Evolutionary conservation across 1,284 basidiomycete species (phyloP).

Genomic region (Trichosporon asahii): DNA sequence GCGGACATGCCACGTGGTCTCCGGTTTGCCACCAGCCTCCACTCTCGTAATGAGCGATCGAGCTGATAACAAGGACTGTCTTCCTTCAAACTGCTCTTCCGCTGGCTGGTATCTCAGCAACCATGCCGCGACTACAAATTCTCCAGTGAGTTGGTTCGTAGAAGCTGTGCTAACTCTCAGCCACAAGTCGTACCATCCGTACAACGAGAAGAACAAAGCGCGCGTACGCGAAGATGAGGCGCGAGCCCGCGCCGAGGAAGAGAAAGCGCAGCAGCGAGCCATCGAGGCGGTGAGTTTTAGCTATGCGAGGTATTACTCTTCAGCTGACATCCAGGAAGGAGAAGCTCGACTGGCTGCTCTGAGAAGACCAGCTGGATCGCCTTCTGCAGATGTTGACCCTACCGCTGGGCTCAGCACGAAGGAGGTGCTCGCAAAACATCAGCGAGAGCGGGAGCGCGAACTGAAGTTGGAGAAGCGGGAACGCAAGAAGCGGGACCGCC

Average conservation of each 20-base stretch:
- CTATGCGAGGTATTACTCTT: no score
- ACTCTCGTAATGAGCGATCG: not conserved
- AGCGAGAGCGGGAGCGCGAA: constrained; percentile 33
- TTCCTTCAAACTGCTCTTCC: not conserved
- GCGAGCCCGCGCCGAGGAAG: constrained; percentile 42
- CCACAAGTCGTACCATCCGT: constrained; percentile 54
- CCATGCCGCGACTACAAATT: constrained; percentile 51
- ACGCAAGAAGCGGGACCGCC: constrained; percentile 21
- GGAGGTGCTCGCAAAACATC: constrained; percentile 18
- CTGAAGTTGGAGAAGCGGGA: constrained; percentile 29
- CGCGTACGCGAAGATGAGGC: constrained; percentile 52
- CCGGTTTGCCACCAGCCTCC: not conserved
- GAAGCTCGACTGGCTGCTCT: constrained; percentile 40
- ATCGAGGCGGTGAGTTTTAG: constrained; percentile 40
- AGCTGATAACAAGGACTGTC: not conserved
- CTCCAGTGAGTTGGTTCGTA: constrained; percentile 34
- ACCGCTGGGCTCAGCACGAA: not conserved
- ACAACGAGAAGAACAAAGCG: constrained; percentile 53
- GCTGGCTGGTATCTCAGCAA: not conserved
- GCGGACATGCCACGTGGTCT: constrained; percentile 1
- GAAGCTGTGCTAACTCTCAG: constrained; percentile 22
- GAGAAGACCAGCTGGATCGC: constrained; percentile 39
- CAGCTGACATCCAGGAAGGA: constrained; percentile 30
- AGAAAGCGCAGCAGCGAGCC: constrained; percentile 36
- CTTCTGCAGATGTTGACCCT: constrained; percentile 12